phyloP scores from a whole-genome alignment of 306 rosid genomes.

The Spatholobus suberectus region DNA sequence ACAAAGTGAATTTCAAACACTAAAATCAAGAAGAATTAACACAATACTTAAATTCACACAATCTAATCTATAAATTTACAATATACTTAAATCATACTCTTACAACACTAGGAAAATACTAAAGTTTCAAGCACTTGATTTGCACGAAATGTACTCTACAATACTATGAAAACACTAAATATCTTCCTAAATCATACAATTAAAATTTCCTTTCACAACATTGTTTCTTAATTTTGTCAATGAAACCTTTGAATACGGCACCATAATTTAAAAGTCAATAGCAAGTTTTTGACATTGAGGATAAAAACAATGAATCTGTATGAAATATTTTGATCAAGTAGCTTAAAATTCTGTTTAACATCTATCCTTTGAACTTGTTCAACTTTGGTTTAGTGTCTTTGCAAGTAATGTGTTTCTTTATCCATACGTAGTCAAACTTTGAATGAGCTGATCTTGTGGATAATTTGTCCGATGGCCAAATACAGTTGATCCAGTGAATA shows the following conservation, averaged over 20 bases:
- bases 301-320: neutral
- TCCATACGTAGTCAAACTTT: neutral
- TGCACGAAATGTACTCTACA: neutral
- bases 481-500: neutral
- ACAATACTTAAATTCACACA: too few relatives aligned
- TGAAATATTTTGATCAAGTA: neutral
- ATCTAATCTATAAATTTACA: too few relatives aligned
- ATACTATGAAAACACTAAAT: neutral
- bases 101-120: too few relatives aligned
- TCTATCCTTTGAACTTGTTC: neutral
- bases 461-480: neutral
- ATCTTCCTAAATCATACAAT: neutral
- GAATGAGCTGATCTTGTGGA: neutral
- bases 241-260: neutral
- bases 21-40: too few relatives aligned
- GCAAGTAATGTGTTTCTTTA: constrained; percentile 23
- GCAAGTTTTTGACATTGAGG: neutral
- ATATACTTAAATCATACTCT: too few relatives aligned
- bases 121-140: too few relatives aligned
- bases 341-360: neutral
- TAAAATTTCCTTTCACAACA: neutral
- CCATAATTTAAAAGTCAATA: neutral
- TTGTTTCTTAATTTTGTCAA: neutral
- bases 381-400: neutral
- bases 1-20: too few relatives aligned